Base-by-base conservation (phyloP, 2,329 filamentous ascomycete species). In the Aspergillus unguis region DNA sequence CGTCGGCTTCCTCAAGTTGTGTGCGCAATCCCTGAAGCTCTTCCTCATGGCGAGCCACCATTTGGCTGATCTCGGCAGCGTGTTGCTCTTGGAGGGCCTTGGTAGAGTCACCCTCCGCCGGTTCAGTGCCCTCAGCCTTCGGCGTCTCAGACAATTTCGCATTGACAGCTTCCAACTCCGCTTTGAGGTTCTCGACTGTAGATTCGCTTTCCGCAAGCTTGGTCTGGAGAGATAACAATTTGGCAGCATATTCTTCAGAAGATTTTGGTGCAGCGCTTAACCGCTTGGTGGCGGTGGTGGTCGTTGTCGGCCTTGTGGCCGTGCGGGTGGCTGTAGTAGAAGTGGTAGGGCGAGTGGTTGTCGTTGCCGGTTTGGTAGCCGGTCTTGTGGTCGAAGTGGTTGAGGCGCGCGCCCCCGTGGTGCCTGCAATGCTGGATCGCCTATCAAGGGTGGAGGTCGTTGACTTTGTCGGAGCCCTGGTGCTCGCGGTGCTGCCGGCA, bases 191-290 rank as follows among this genome's bases (percentile, higher is more conserved):
- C 32, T 60, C 55, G 35, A 72, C 64, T 3, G 64, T 72, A 33
- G 64, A 62, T 40, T 72, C 69, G 37, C 66, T 73, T 43, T 71
- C 69, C 1, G 65, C 60, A 11, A 73, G 62, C 60, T 73, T 69
- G 11, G 50, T 57, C 50, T 71, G 67, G 4, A 73, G 65, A 17
- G 65, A 52, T 26, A 67, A 62, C 35, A 73, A 42, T 55, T 73
- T 72, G 48, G 67, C 64, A 0, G 65, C 57, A 28, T 68, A 64
- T 11, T 65, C 66, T 8, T 62, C 55, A n/a, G 61, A 54, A 31
- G 56, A 36, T 52, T 69, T 69, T 8, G 63, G 56, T 8, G 65
- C 60, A 0, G 70, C 70, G 61, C 71, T 74, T 51, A 72, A 53
- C 32, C 71, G 62, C 57, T 70, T 74, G 50, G 65, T 70, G 3